These are phyloP conservation scores for Nemania bipapillata DNA, from an alignment of 2,329 filamentous ascomycete species.

Conservation along the genomic window DNA sequence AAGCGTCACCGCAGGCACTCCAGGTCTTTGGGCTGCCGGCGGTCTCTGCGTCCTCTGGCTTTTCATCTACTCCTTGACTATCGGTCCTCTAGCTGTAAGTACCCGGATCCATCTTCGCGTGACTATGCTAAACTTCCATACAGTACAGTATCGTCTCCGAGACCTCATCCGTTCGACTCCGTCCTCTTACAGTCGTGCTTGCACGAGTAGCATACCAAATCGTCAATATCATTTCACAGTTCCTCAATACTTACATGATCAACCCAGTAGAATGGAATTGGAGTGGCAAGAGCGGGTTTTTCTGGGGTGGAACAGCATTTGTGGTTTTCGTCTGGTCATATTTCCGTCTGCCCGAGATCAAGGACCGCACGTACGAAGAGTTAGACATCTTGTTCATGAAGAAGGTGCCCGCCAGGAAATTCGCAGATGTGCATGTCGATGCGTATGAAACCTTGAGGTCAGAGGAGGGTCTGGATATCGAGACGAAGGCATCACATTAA, in stretches of 20 bases:
- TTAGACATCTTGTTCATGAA: conserved; percentile 64
- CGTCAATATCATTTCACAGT: conserved; percentile 56
- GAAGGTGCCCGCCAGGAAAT: conserved; percentile 55
- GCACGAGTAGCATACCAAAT: conserved; percentile 59
- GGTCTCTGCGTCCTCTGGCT: conserved; percentile 59
- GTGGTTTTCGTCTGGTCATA: conserved; percentile 61
- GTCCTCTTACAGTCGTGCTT: conserved; percentile 59
- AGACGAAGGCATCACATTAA: conserved; percentile 32
- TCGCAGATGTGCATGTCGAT: conserved; percentile 52
- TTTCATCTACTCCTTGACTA: conserved; percentile 59
- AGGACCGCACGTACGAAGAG: conserved; percentile 63
- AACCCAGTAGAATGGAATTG: conserved; percentile 55
- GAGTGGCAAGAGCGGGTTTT: conserved; percentile 58
- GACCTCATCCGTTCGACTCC: conserved; percentile 59
- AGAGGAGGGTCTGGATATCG: conserved; percentile 33
- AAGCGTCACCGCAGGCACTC: conserved; percentile 56
- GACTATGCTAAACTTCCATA: conserved; percentile 27
- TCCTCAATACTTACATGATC: conserved; percentile 55
- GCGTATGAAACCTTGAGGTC: conserved; percentile 38
- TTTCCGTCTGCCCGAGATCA: conserved; percentile 64
- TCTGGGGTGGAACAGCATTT: conserved; percentile 58
- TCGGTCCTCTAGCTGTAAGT: conserved; percentile 60
- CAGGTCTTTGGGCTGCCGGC: conserved; percentile 57
- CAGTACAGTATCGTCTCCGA: conserved; percentile 61
- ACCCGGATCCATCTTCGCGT: neutral